Conservation (phyloP, 371 early-diverging fungal species). For the Actinomortierella wolfii region DNA sequence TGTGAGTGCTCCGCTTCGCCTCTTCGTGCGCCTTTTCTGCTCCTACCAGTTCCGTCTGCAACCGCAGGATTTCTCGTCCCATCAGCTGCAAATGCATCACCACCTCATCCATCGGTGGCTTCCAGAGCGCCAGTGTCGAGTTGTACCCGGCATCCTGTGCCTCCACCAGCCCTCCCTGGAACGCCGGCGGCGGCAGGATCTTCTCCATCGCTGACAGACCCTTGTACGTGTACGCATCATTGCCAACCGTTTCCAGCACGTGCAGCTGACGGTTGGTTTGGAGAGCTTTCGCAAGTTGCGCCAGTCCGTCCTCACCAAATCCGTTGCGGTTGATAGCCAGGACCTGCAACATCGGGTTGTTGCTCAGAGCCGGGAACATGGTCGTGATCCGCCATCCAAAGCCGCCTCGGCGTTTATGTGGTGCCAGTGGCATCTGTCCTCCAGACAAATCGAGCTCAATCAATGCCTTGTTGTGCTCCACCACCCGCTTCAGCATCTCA, state of each 20-base stretch:
- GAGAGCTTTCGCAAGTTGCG: slow-evolving; percentile 16
- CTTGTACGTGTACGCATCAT: slow-evolving; percentile 36
- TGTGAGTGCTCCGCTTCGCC: no score
- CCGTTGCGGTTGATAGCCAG: slow-evolving; percentile 34
- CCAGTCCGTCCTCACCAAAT: slow-evolving; percentile 36
- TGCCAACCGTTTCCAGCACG: slow-evolving; percentile 28
- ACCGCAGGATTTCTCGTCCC: slow-evolving; percentile 18
- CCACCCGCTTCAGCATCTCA: slow-evolving; percentile 21
- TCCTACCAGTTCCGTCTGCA: slow-evolving; percentile 2
- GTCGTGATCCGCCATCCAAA: slow-evolving; percentile 21
- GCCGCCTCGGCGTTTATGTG: slow-evolving; percentile 12
- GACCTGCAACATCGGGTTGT: slow-evolving; percentile 19
- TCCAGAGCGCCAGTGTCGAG: slow-evolving; percentile 32
- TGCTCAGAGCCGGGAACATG: slow-evolving; percentile 25
- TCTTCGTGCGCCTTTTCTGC: no score
- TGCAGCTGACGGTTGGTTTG: slow-evolving; percentile 18
- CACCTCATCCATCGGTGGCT: slow-evolving; percentile 14
- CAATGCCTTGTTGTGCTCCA: slow-evolving; percentile 24
- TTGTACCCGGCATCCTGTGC: slow-evolving; percentile 29
- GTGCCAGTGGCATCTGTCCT: not conserved
- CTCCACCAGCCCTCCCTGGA: slow-evolving; percentile 22
- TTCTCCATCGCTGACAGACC: slow-evolving; percentile 21
- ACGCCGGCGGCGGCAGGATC: slow-evolving; percentile 21
- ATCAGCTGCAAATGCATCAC: slow-evolving; percentile 22
- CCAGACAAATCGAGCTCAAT: slow-evolving; percentile 36